phyloP scores from a whole-genome alignment of 176 grass and related monocot genomes.

The Oryza rufipogon region DNA sequence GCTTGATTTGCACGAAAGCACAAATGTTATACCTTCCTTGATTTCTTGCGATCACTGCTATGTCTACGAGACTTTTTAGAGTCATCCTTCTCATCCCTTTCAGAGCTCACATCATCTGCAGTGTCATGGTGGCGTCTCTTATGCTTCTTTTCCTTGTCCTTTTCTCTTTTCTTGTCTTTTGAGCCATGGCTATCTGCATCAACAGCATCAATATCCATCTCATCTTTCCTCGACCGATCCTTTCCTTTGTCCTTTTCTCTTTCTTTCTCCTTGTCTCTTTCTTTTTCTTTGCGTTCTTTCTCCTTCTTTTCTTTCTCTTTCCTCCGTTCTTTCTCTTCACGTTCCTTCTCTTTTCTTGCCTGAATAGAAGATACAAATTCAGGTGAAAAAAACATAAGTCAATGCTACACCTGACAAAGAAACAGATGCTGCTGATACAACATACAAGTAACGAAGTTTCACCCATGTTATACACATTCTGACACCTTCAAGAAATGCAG shows the following conservation, averaged over 20 bases:
- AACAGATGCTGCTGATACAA: neutral
- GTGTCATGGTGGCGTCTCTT: conserved; percentile 78
- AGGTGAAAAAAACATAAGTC: neutral
- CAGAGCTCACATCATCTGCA: conserved; percentile 71
- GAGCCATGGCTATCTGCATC: conserved; percentile 61
- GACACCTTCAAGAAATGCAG: neutral
- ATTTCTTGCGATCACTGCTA: conserved; percentile 88
- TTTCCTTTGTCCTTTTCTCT: conserved; percentile 85
- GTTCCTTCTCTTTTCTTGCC: conserved; percentile 70
- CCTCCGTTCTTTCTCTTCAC: conserved; percentile 79
- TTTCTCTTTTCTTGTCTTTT: conserved; percentile 87
- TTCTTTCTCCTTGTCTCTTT: conserved; percentile 68
- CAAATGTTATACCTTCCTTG: conserved; percentile 80
- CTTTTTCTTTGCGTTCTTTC: conserved; percentile 78
- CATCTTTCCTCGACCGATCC: conserved; percentile 70
- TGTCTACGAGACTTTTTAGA: conserved; percentile 82
- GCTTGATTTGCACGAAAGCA: conserved; percentile 38
- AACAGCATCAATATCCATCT: conserved; percentile 67
- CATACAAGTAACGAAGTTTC: conserved; percentile 5
- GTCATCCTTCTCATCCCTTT: conserved; percentile 79
- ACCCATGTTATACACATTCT: conserved; percentile 28
- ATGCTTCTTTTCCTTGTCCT: conserved; percentile 96
- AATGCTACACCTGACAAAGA: neutral
- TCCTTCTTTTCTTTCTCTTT: conserved; percentile 92
- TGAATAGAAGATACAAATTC: conserved; percentile 18